A percentile compares a stretch with the other conserved stretches of the same genome.
phyloP scores from a whole-genome alignment of 768 basidiomycete genomes.

The Xerocomellus dryophilus region DNA sequence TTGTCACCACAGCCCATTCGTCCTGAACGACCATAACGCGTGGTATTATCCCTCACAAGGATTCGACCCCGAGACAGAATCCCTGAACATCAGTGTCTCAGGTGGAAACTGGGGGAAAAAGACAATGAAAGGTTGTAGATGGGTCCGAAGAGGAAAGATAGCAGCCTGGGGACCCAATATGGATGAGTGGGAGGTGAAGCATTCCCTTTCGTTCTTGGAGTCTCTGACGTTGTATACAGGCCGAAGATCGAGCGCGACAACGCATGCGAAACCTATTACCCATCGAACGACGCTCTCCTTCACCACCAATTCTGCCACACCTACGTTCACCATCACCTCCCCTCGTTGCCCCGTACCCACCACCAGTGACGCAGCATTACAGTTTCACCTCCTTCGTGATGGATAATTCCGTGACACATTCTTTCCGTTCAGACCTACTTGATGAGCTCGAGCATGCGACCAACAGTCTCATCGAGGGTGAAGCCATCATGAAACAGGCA shows the following conservation, averaged over 20 bases:
- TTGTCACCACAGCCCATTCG: constrained; percentile 35
- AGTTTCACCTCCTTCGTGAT: constrained; percentile 82
- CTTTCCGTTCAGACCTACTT: constrained; percentile 74
- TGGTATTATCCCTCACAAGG: constrained; percentile 88
- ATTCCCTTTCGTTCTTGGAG: constrained; percentile 3
- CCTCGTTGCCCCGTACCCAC: constrained; percentile 69
- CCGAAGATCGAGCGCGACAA: constrained; percentile 81
- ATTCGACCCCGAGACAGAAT: constrained; percentile 61
- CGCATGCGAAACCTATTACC: constrained; percentile 70
- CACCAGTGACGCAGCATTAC: constrained; percentile 63
- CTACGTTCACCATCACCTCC: constrained; percentile 78
- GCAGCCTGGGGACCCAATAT: constrained; percentile 79
- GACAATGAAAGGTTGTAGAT: constrained; percentile 67
- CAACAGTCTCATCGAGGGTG: constrained; percentile 81
- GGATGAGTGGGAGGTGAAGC: constrained; percentile 79
- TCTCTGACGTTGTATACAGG: constrained; percentile 40
- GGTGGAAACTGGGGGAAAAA: constrained; percentile 87
- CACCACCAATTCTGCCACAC: constrained; percentile 72
- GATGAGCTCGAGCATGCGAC: constrained; percentile 81
- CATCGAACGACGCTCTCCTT: constrained; percentile 57
- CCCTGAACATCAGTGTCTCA: constrained; percentile 45
- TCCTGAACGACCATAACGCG: constrained; percentile 67
- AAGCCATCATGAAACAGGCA: constrained; percentile 67
- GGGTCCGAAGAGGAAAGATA: constrained; percentile 81
- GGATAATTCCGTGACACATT: constrained; percentile 79